Base-by-base conservation (phyloP, 768 basidiomycete genomes). In the Macrolepiota fuliginosa region DNA sequence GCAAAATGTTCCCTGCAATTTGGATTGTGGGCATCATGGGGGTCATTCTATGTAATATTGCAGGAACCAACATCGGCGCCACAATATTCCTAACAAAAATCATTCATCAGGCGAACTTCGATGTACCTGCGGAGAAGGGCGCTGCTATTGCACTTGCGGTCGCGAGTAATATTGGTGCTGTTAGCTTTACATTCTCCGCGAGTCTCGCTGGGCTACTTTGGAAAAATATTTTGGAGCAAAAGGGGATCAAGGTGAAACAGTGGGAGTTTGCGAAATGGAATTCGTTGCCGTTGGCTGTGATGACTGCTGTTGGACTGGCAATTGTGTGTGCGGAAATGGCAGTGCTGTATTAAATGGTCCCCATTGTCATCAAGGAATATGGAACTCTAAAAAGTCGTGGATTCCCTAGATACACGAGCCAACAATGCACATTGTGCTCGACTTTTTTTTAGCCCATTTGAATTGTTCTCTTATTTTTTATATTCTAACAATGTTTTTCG, bases 61-160 rank as follows among this genome's bases (percentile, higher is more conserved):
- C 89, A 17, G 93, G 94, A 0, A 96, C 94, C 5, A 96, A 96
- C 74, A 96, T 96, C 58, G 93, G 93, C 39, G 90, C 91, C 2
- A 94, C 92, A 17, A 95, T 98, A 70, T 82, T 97, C 35, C 83
- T 96, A 15, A 90, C 92, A 32, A 88, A 94, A 64, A 81, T 94
- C 42, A 80, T 92, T 6, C 85, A 84, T 46, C 71, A 72, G 9
- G 70, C 84, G 1, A 61, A 70, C 22, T 72, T 82, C 3, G 70
- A 76, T 19, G 57, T 67, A 5, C 66, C 71, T 61, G 75, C 67
- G 50, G 63, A 72, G n/a, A 79, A 83, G 17, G 87, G 83, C 0
- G 89, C 87, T 1, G 86, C 83, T 0, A 83, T 88, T 52, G 83
- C 93, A 0, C 82, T 97, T 12, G 95, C 94, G 6, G 81, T 97